phyloP scores from a whole-genome alignment of 345 rosid genomes.

The Gossypium longicalyx region DNA sequence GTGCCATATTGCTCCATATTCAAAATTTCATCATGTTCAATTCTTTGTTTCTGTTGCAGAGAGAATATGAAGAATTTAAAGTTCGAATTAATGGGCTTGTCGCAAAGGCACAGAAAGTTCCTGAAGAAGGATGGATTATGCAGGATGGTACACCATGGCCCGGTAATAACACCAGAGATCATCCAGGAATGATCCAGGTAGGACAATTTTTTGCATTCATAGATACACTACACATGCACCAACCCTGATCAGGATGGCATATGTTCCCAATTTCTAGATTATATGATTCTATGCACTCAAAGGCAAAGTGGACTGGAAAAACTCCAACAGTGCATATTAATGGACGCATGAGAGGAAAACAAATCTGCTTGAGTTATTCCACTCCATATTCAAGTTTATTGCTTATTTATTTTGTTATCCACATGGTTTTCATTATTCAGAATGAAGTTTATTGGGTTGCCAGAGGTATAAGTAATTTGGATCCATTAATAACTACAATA shows the following conservation, averaged over 20 bases:
- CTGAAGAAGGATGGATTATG: constrained; percentile 97
- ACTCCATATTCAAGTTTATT: background rate
- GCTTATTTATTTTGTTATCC: background rate
- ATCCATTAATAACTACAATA: background rate
- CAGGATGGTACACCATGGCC: constrained; percentile 99
- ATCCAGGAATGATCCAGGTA: constrained; percentile 99
- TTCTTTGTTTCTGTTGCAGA: constrained; percentile 40
- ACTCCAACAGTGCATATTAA: background rate
- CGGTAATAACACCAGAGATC: constrained; percentile 93
- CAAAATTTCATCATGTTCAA: background rate
- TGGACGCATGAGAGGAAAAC: background rate
- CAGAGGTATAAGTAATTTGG: background rate
- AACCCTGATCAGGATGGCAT: background rate
- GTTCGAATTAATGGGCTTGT: constrained; percentile 85
- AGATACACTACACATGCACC: constrained; percentile 9
- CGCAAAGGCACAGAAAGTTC: constrained; percentile 77
- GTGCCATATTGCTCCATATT: background rate
- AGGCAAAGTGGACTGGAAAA: background rate
- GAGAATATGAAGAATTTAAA: constrained; percentile 93
- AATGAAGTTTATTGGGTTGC: background rate
- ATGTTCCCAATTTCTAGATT: background rate
- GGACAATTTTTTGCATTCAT: background rate
- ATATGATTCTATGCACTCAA: background rate
- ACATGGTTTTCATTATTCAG: background rate
- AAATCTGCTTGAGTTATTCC: background rate